Evolutionary conservation across 306 rosid genomes (phyloP), one percentile per base, ranked within the genome.

Genomic region (Vigna trinervia): DNA sequence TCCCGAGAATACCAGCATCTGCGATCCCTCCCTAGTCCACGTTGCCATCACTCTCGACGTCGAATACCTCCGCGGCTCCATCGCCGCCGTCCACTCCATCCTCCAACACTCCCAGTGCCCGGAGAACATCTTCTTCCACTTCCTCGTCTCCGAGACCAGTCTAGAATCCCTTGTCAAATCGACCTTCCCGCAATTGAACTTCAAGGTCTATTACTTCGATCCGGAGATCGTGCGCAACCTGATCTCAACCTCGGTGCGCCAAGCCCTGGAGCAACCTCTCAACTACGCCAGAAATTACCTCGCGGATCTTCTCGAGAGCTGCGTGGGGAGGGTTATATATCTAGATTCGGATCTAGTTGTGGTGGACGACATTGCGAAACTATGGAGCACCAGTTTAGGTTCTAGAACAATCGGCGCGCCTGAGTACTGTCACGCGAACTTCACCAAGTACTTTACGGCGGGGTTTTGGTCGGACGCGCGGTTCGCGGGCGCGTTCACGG

Each of bases 401-500:
- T 58, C 72, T 5, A 56, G 78, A 30, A 88, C 92, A 32, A 88
- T 90, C 82, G 92, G 92, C 1, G 96, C 90, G 1, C 92, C 92
- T 69, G 96, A 90, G 20, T 90, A 90, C 79, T 90, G 92, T 28
- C 92, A 88, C 82, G 96, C 92, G 5, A 86, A 90, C 75, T 88
- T 90, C 83, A 74, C 81, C 4, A 90, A 90, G 66, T 88, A 90
- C 66, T 90, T 90, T 84, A 88, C 92, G 9, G 57, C 78, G 2
- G 22, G 73, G 30, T 90, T 90, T 41, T 90, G 92, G 92, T 71
- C 82, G 32, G 85, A 76, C 28, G 54, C 30, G 74, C 71, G 81
- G 36, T 75, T 74, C 11, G 17, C 19, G 76, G 73, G 74, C 66
- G 59, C 83, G 2, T 89, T 89, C 46, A 8, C 47, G 0, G 73